Conservation (phyloP, 2,329 filamentous ascomycete genomes). For the Fusarium stilboides region DNA sequence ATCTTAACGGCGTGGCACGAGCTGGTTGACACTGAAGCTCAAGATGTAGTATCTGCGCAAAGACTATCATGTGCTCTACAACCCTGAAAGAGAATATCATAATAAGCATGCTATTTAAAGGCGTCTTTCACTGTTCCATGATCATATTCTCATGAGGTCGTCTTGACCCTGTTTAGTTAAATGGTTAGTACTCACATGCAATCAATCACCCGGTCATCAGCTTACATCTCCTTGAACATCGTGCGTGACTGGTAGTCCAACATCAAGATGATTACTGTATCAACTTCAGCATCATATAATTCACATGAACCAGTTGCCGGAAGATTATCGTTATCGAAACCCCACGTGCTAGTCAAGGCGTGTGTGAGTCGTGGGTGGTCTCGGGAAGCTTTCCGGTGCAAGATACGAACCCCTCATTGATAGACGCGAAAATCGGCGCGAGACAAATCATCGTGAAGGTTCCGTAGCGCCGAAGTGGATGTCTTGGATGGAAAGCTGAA, state of each 20-base stretch:
- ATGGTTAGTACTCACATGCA: background rate
- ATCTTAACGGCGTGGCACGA: too few species aligned
- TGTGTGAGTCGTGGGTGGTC: slow-evolving; percentile 14
- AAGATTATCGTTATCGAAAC: background rate
- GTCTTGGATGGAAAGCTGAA: background rate
- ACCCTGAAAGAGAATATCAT: too few species aligned
- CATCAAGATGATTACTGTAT: background rate
- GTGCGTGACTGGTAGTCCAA: background rate
- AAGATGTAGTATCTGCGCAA: background rate
- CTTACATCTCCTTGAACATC: background rate
- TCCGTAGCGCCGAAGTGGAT: slow-evolving; percentile 15
- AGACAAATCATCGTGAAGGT: slow-evolving; percentile 18
- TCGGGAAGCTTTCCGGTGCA: slow-evolving; percentile 17
- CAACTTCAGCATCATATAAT: background rate
- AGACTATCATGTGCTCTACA: background rate
- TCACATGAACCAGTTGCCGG: background rate
- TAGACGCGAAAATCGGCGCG: background rate
- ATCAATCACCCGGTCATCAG: background rate
- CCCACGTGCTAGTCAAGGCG: slow-evolving; percentile 15
- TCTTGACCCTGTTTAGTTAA: background rate
- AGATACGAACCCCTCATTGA: slow-evolving; percentile 6
- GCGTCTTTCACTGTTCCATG: too few species aligned
- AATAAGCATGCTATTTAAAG: too few species aligned
- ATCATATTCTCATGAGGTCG: background rate
- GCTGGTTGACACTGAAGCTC: background rate